phyloP scores from a whole-genome alignment of 306 rosid genomes.

The Vachellia pachyceras region DNA sequence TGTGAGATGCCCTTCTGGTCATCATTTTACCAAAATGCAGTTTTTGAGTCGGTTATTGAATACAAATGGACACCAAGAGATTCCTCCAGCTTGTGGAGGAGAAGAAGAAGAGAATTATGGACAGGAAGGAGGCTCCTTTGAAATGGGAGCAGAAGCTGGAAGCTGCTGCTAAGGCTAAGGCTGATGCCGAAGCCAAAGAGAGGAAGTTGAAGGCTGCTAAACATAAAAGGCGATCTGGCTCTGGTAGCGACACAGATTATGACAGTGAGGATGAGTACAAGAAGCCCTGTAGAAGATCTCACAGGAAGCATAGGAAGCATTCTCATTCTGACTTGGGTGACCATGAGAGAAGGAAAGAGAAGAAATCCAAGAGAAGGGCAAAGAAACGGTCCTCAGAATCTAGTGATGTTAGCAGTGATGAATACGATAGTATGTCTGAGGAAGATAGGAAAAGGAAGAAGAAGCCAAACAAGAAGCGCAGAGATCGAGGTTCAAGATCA shows the following conservation, averaged over 20 bases:
- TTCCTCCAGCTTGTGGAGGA: slow-evolving; percentile 95
- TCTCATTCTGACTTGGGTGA: slow-evolving; percentile 62
- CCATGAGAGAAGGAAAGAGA: slow-evolving; percentile 67
- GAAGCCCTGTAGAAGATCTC: slow-evolving; percentile 59
- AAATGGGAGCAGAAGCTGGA: slow-evolving; percentile 96
- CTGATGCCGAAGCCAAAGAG: slow-evolving; percentile 75
- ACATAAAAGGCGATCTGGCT: slow-evolving; percentile 63
- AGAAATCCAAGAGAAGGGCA: slow-evolving; percentile 56
- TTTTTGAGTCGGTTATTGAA: slow-evolving; percentile 67
- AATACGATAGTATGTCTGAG: slow-evolving; percentile 52
- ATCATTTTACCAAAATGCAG: slow-evolving; percentile 88
- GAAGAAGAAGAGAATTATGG: slow-evolving; percentile 83
- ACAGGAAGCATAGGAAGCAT: slow-evolving; percentile 74
- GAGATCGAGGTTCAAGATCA: slow-evolving; percentile 51
- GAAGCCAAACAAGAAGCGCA: slow-evolving; percentile 55
- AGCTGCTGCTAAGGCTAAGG: slow-evolving; percentile 78
- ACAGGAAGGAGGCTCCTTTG: slow-evolving; percentile 94
- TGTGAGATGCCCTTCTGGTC: slow-evolving; percentile 98
- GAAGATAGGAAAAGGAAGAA: slow-evolving; percentile 73
- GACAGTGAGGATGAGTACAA: slow-evolving; percentile 53
- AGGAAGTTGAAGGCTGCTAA: slow-evolving; percentile 69
- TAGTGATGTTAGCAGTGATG: slow-evolving; percentile 59
- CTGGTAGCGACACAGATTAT: slow-evolving; percentile 57
- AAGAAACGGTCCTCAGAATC: slow-evolving; percentile 57
- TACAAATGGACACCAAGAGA: slow-evolving; percentile 77